phyloP scores from a whole-genome alignment of 106 monocot species.

The Posidonia australis region DNA sequence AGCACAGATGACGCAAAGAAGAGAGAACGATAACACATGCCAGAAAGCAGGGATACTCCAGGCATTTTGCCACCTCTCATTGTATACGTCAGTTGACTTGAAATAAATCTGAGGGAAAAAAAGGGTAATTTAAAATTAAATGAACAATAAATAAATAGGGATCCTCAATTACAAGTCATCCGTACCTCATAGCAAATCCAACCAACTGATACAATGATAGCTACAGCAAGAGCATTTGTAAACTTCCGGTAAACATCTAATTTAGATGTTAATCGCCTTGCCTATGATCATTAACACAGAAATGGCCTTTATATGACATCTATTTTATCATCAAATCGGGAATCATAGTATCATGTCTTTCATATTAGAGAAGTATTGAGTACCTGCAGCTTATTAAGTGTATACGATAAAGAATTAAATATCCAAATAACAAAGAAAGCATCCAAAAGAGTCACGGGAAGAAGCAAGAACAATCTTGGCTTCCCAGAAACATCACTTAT shows the following conservation, averaged over 20 bases:
- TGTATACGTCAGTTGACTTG: constrained; percentile 80
- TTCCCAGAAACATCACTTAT: constrained; percentile 81
- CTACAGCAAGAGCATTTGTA: constrained; percentile 64
- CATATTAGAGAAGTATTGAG: neutral
- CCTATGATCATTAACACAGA: constrained; percentile 24
- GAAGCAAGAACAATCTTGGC: constrained; percentile 65
- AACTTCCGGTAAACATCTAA: constrained; percentile 80
- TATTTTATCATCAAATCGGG: neutral
- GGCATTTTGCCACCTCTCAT: constrained; percentile 72
- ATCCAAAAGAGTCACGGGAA: constrained; percentile 78
- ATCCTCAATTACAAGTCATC: neutral
- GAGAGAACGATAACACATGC: constrained; percentile 84
- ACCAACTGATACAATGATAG: constrained; percentile 69
- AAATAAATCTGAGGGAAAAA: constrained; percentile 69
- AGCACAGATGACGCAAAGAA: constrained; percentile 70
- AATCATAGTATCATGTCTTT: neutral
- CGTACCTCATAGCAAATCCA: constrained; percentile 76
- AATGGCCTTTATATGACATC: neutral
- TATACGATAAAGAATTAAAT: constrained; percentile 68
- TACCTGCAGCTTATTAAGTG: constrained; percentile 82
- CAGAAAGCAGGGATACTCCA: constrained; percentile 94
- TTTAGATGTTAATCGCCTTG: constrained; percentile 60
- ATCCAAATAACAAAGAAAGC: constrained; percentile 87
- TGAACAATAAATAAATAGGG: neutral
- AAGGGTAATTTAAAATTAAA: neutral